A percentile compares a stretch with the other conserved stretches of the same genome.
Conservation (phyloP, 176 grass and related monocot genomes). For the Eleusine coracana region DNA sequence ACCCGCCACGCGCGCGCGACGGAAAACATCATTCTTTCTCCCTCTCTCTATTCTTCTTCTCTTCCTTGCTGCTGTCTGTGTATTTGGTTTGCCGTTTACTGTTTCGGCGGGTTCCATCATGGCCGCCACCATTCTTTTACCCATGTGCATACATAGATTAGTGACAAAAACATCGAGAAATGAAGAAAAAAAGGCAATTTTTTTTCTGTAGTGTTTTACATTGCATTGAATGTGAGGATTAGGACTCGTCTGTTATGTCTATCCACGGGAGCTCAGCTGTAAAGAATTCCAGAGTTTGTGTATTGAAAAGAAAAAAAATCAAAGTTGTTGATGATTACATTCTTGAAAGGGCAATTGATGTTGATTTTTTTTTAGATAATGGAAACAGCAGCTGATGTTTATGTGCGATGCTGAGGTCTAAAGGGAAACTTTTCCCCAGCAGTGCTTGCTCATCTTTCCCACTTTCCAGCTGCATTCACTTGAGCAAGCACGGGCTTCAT, state of each 20-base stretch:
- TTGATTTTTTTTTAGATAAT: background rate
- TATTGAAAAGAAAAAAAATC: background rate
- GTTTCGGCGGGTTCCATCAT: slow-evolving; percentile 1
- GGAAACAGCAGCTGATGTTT: background rate
- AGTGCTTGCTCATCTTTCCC: slow-evolving; percentile 32
- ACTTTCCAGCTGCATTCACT: background rate
- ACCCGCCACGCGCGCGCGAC: slow-evolving; percentile 1
- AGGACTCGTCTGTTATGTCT: background rate
- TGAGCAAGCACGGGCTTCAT: background rate
- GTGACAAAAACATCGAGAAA: background rate
- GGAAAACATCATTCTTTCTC: slow-evolving; percentile 38
- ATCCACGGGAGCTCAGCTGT: background rate
- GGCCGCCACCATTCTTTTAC: slow-evolving; percentile 41
- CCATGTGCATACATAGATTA: slow-evolving; percentile 45
- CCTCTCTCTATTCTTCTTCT: background rate
- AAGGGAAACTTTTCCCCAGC: slow-evolving; percentile 4
- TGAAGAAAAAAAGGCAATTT: background rate
- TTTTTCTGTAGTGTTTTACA: too few relatives aligned
- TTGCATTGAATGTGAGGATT: background rate
- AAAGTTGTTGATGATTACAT: background rate
- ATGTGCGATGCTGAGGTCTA: slow-evolving; percentile 33
- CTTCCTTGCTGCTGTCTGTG: background rate
- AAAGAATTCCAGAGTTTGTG: background rate
- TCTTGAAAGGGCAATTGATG: background rate
- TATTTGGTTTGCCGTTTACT: background rate